Evolutionary conservation across 345 rosid genomes (phyloP), one percentile per base, ranked within the genome.

Genomic region (Citrus australasica): DNA sequence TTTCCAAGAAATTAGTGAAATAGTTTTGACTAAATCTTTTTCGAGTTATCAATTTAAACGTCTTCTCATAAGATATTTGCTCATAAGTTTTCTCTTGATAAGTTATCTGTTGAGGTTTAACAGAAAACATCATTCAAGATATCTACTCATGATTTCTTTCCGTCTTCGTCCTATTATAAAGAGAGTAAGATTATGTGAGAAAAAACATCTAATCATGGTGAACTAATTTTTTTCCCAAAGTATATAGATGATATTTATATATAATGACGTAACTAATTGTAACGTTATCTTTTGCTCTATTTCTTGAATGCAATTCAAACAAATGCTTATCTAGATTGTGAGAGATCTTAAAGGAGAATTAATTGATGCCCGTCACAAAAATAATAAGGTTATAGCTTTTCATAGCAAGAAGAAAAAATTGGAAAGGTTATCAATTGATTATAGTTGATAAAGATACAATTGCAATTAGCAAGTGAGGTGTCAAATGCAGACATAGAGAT

Each of bases 21-120:
- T 13, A 46, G 1, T 46, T 11, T 46, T 46, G 0, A 46, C 1
- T 46, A 1, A 46, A 11, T 46, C 4, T 11, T 3, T 0, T 2
- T 4, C 0, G 17, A 46, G 51, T 0, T 0, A 1, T 46, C 51
- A 46, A 46, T 11, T 46, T 46, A 46, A 46, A 13, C 1, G 0
- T 3, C 0, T 13, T 46, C 17, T 13, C 51, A 46, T 13, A 11
- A 2, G 5, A 46, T 2, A 46, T 46, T 10, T 3, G 13, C 17
- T 46, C 1, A 11, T 11, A 46, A 46, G 16, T 42, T 42, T 42
- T 42, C 16, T 42, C 17, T 3, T 46, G 5, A 13, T 13, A 46
- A 0, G 0, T 46, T 46, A 46, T 13, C 1, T 10, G 7, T 11
- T 11, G 51, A 13, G 1, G 0, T 0, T 46, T 46, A 16, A 1